Evolutionary conservation across 495 filamentous ascomycete species (phyloP).

Genomic region (Chaetomium fimeti): DNA sequence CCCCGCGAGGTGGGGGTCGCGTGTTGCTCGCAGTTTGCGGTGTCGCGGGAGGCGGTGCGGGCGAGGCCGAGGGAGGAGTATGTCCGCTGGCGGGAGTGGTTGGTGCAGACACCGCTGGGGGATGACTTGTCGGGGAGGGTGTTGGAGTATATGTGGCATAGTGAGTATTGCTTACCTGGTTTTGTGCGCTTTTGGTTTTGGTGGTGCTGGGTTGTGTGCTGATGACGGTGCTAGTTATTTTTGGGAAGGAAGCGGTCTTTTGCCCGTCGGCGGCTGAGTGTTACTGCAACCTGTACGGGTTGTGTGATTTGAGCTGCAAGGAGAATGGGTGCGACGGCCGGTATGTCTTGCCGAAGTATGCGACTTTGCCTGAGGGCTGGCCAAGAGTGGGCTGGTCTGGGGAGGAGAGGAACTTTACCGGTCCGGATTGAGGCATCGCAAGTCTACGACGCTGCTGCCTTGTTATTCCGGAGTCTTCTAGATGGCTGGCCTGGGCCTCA

Average conservation of each 20-base stretch:
- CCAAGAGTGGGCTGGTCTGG: constrained; percentile 39
- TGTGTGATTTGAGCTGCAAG: constrained; percentile 50
- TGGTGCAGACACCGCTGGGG: constrained; percentile 57
- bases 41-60: constrained; percentile 54
- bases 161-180: constrained; percentile 48
- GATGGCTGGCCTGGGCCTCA: neutral
- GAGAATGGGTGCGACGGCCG: constrained; percentile 32
- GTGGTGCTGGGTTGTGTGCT: neutral
- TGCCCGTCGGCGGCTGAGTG: constrained; percentile 59
- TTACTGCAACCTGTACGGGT: constrained; percentile 63
- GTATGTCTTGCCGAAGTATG: constrained; percentile 36
- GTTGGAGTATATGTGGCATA: constrained; percentile 76
- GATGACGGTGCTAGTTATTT: constrained; percentile 32
- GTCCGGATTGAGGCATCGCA: constrained; percentile 10
- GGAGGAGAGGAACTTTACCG: constrained; percentile 32
- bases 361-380: constrained; percentile 40
- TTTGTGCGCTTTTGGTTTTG: neutral
- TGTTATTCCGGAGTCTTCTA: neutral
- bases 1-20: constrained; percentile 51
- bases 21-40: constrained; percentile 73
- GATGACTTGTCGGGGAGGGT: constrained; percentile 61
- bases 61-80: constrained; percentile 54
- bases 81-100: constrained; percentile 55
- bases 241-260: constrained; percentile 48
- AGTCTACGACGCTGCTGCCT: neutral